phyloP scores from a whole-genome alignment of 305 asterid genomes.

The Fraxinus velutina region DNA sequence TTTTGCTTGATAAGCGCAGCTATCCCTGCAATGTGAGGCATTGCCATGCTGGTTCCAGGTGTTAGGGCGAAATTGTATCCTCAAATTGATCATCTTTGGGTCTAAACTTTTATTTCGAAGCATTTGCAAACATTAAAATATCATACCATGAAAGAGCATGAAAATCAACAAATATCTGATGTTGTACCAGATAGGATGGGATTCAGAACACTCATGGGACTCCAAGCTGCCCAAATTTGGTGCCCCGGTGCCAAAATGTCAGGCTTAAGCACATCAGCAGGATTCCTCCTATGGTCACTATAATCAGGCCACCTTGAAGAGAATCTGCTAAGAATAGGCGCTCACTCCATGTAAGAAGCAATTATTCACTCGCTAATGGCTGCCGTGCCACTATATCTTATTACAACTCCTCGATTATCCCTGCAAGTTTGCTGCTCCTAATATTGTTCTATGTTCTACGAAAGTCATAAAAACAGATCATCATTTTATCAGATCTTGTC shows the following conservation, averaged over 20 bases:
- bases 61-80: slow-evolving; percentile 62
- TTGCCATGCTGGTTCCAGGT: slow-evolving; percentile 95
- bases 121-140: background rate
- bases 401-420: slow-evolving; percentile 42
- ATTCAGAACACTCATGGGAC: slow-evolving; percentile 70
- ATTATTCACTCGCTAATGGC: slow-evolving; percentile 73
- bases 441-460: slow-evolving; percentile 54
- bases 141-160: background rate
- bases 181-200: slow-evolving; percentile 63
- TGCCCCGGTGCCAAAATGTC: slow-evolving; percentile 90
- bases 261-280: slow-evolving; percentile 81
- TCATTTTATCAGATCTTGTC: background rate
- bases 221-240: slow-evolving; percentile 98
- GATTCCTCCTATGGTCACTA: slow-evolving; percentile 47
- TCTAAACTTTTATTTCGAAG: background rate
- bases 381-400: slow-evolving; percentile 59
- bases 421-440: slow-evolving; percentile 57
- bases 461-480: background rate
- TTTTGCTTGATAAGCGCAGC: slow-evolving; percentile 75
- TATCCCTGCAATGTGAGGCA: slow-evolving; percentile 84
- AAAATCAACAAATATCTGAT: background rate
- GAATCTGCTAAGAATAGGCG: slow-evolving; percentile 81
- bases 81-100: slow-evolving; percentile 25
- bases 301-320: slow-evolving; percentile 88
- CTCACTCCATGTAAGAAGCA: slow-evolving; percentile 61